Evolutionary conservation across 2,329 filamentous ascomycete genomes (phyloP).

Genomic region (Trichophyton schoenleinii): DNA sequence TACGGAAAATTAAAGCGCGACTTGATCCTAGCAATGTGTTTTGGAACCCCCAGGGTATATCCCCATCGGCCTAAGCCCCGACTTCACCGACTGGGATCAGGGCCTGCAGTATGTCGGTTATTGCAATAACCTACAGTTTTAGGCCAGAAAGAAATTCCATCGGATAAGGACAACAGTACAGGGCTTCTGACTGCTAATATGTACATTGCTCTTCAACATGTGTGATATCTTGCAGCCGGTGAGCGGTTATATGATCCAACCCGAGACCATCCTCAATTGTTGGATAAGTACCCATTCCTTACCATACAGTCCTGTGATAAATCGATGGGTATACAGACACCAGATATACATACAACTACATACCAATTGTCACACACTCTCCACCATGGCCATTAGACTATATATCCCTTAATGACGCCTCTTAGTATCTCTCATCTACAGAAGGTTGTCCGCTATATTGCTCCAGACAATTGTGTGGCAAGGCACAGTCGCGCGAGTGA

Average conservation of each 20-base stretch:
- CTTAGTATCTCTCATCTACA: background rate
- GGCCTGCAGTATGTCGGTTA: background rate
- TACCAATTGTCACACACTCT: background rate
- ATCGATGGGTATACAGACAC: background rate
- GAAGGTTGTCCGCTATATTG: no score
- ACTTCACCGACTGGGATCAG: background rate
- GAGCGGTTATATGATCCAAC: background rate
- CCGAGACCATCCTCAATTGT: background rate
- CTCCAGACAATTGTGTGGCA: no score
- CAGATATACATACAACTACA: background rate
- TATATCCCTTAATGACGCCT: background rate
- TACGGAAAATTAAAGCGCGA: conserved; percentile 37
- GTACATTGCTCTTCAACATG: background rate
- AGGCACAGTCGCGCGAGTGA: no score
- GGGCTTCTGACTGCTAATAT: background rate
- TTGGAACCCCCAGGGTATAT: conserved; percentile 37
- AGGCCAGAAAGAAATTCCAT: background rate
- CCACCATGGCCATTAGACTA: background rate
- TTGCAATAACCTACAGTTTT: background rate
- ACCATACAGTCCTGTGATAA: background rate
- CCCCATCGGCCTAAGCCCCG: background rate
- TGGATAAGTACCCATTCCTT: background rate
- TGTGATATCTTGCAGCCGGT: background rate
- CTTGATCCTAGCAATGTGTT: conserved; percentile 43
- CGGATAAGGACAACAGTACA: background rate